These are phyloP conservation scores for Eucalyptus pauciflora DNA, from an alignment of 345 rosid species.

Conservation along the genomic window DNA sequence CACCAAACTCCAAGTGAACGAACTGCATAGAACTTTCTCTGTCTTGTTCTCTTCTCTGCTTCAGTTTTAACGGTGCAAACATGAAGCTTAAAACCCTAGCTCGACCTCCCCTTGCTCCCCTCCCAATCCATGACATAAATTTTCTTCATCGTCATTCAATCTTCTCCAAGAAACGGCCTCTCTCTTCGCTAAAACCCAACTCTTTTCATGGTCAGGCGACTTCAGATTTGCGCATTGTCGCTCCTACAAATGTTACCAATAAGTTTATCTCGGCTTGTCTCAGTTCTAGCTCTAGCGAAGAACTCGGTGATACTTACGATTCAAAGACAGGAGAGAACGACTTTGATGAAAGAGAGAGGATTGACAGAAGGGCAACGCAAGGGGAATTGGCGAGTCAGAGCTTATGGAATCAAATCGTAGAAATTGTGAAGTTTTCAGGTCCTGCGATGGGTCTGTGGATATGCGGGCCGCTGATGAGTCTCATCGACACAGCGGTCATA, in stretches of 20 bases:
- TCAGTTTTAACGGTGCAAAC: background rate
- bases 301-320: background rate
- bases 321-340: background rate
- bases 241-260: background rate
- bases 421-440: constrained; percentile 26
- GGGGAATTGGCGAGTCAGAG: constrained; percentile 14
- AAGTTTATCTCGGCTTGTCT: background rate
- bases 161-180: background rate
- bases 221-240: background rate
- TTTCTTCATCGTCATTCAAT: background rate
- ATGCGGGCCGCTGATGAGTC: constrained; percentile 41
- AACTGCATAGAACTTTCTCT: background rate
- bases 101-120: background rate
- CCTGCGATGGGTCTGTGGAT: constrained; percentile 42
- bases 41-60: background rate
- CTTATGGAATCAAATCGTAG: constrained; percentile 26
- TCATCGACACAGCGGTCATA: constrained; percentile 25
- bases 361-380: background rate
- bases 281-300: background rate
- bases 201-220: background rate
- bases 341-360: background rate
- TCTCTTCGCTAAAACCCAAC: background rate
- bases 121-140: background rate
- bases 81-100: background rate
- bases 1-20: background rate